Evolutionary conservation across 768 basidiomycete genomes (phyloP).

Genomic region (Stropharia rugosoannulata): DNA sequence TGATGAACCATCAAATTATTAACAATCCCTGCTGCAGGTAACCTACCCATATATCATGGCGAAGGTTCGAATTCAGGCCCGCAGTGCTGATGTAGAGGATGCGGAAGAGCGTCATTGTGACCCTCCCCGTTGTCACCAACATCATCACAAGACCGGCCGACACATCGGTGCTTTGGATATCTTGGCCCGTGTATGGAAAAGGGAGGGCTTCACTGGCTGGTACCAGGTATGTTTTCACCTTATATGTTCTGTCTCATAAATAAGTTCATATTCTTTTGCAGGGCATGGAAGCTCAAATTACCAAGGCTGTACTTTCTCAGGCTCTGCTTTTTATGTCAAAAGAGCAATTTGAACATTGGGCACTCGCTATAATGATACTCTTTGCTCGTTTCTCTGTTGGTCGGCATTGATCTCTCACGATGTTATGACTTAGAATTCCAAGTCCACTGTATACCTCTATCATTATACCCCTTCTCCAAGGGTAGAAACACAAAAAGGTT

Average conservation of each 20-base stretch:
- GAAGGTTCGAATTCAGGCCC: conserved; percentile 93
- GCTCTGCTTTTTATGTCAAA: conserved; percentile 96
- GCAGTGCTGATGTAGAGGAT: conserved; percentile 58
- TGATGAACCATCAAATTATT: not conserved
- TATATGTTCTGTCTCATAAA: not conserved
- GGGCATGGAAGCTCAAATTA: conserved; percentile 97
- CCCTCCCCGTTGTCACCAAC: conserved; percentile 34
- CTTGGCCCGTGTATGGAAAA: conserved; percentile 65
- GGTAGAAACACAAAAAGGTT: too few relatives aligned
- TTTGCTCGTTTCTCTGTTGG: conserved; percentile 36
- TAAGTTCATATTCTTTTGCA: conserved; percentile 28
- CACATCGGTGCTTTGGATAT: conserved; percentile 79
- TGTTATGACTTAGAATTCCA: not conserved
- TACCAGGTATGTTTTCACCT: conserved; percentile 67
- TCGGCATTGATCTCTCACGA: conserved; percentile 1
- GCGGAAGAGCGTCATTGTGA: conserved; percentile 37
- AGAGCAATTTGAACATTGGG: conserved; percentile 93
- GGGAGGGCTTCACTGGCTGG: conserved; percentile 88
- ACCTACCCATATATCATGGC: conserved; percentile 97
- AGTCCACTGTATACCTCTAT: too few relatives aligned
- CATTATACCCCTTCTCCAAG: too few relatives aligned
- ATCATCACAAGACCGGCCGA: conserved; percentile 44
- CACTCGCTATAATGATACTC: conserved; percentile 66
- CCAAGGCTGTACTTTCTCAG: conserved; percentile 94
- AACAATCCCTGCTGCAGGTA: conserved; percentile 46